Conservation (phyloP, 2,329 filamentous ascomycete species). For the Xylaria sp. region DNA sequence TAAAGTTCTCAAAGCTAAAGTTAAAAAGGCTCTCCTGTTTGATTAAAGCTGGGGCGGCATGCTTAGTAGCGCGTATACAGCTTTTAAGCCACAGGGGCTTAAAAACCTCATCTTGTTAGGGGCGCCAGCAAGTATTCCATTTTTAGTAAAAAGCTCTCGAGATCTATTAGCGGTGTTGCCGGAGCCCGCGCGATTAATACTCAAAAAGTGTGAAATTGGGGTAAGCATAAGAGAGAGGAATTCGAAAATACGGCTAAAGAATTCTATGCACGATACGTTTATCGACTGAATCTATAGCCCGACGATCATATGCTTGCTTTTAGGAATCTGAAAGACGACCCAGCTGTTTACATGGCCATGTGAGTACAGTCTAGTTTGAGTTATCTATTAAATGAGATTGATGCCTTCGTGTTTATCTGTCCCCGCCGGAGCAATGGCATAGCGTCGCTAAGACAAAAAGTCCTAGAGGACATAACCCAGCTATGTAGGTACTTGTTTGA, state of each 20-base stretch:
- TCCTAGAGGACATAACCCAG: neutral
- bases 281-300: conserved; percentile 34
- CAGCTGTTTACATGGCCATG: conserved; percentile 40
- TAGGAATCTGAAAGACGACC: conserved; percentile 35
- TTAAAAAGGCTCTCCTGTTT: neutral
- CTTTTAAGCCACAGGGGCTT: neutral
- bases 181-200: conserved; percentile 16
- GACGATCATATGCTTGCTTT: conserved; percentile 20
- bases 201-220: conserved; percentile 27
- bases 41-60: conserved; percentile 31
- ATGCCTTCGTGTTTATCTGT: neutral
- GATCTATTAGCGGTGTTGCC: conserved; percentile 20
- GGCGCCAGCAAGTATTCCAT: conserved; percentile 17
- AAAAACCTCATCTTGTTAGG: conserved; percentile 20
- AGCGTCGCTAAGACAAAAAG: neutral
- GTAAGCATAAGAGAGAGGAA: conserved; percentile 35
- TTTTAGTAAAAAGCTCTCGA: neutral
- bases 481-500: neutral
- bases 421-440: no score
- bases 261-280: conserved; percentile 32
- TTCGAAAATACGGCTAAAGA: conserved; percentile 27
- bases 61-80: conserved; percentile 20
- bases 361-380: conserved; percentile 22
- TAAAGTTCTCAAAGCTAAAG: neutral
- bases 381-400: no score